Conservation (phyloP, 202 grass and related monocot genomes). For the Bolboschoenoplectus hybrid region DNA sequence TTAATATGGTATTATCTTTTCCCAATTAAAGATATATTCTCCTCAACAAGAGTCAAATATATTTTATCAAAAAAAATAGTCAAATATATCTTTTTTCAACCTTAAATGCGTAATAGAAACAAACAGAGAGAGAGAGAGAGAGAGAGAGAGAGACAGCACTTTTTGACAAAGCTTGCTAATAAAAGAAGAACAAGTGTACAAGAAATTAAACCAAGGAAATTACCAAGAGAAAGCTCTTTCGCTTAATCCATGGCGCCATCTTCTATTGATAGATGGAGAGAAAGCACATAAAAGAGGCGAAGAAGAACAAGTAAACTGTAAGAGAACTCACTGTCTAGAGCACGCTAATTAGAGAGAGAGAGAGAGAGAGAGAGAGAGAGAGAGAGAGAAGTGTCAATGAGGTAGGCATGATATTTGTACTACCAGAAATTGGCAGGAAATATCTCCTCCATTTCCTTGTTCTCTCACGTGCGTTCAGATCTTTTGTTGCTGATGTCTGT, state of each 20-base stretch:
- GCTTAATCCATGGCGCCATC: conserved; percentile 14
- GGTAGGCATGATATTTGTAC: conserved; percentile 36
- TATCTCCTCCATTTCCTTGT: neutral
- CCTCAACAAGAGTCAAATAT: neutral
- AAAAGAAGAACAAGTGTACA: conserved; percentile 15
- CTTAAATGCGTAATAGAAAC: neutral
- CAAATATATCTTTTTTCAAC: conserved; percentile 9
- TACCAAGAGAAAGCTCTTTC: conserved; percentile 27
- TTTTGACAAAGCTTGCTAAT: conserved; percentile 5
- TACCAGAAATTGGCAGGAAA: conserved; percentile 24
- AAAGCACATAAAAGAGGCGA: neutral
- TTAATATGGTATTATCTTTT: neutral
- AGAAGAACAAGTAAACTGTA: neutral
- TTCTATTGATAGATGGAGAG: conserved; percentile 5
- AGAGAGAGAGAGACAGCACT: neutral
- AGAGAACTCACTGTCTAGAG: conserved; percentile 13
- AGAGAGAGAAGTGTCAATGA: conserved; percentile 7
- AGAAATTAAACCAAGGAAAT: neutral
- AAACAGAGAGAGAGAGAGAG: neutral
- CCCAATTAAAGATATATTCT: neutral
- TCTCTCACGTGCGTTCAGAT: neutral
- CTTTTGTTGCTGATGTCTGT: neutral
- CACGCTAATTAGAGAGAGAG: conserved; percentile 6
- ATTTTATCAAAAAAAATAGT: neutral
- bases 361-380: neutral